Conservation (phyloP, 225 moss, liverwort and hornwort species). For the Anthoceros angustus region DNA sequence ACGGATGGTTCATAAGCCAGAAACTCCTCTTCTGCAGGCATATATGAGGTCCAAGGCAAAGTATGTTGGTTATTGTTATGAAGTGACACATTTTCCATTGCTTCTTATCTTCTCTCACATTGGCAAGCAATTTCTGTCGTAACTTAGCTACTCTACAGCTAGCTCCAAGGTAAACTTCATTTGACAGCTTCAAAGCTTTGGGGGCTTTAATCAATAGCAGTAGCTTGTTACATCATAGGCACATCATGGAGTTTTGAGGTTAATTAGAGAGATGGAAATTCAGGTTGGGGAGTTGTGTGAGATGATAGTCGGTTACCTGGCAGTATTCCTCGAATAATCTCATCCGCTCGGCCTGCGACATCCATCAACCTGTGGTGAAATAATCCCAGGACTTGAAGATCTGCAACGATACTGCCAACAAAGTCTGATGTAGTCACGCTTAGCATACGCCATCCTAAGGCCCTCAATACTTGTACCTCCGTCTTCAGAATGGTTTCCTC, state of each 20-base stretch:
- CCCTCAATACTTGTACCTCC: conserved; percentile 40
- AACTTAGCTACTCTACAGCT: not conserved
- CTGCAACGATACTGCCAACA: conserved; percentile 51
- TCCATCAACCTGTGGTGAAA: conserved; percentile 15
- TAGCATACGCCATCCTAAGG: conserved; percentile 59
- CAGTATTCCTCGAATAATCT: conserved; percentile 43
- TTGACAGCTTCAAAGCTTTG: conserved; percentile 8
- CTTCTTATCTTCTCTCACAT: not conserved
- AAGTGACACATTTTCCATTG: not conserved
- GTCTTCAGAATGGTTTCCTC: conserved; percentile 32
- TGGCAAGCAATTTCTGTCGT: not conserved
- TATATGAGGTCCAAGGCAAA: conserved; percentile 6
- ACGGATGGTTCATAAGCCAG: conserved; percentile 81
- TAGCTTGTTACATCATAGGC: too few relatives aligned
- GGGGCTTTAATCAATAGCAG: not conserved
- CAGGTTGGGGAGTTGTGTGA: too few relatives aligned
- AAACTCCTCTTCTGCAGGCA: conserved; percentile 78
- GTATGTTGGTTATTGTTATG: not conserved
- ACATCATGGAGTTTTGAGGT: too few relatives aligned
- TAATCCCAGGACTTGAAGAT: conserved; percentile 32
- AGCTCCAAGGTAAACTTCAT: conserved; percentile 15
- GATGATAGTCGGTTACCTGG: conserved; percentile 22
- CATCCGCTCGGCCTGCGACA: conserved; percentile 40
- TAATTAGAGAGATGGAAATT: too few relatives aligned
- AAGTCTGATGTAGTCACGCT: conserved; percentile 48